Evolutionary conservation across 176 grass and related monocot species (phyloP), one percentile per base, ranked within the genome.

Genomic region (Cenchrus americanus): DNA sequence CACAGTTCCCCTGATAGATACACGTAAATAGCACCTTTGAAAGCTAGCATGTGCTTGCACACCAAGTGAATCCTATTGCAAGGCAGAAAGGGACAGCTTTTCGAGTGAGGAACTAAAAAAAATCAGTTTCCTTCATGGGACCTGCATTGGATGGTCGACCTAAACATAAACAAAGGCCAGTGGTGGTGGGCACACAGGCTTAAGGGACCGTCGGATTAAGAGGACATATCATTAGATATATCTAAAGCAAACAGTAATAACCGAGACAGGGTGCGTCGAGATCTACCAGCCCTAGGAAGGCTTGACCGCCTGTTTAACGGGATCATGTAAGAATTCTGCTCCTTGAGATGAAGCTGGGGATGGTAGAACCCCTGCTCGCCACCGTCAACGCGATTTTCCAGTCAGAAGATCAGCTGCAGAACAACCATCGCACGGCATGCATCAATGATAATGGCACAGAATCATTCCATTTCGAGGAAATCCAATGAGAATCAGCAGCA

Each of bases 261-360:
- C 42, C 62, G 82, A 81, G 65, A 68, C 32, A 62, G 32, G 68
- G 14, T 2, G 76, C 53, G 75, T 23, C 73, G 89, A 96, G 85
- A 84, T 83, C 87, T 99, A 96, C 83, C 89, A 76, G 87, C 70
- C 77, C 93, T 97, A 61, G 91, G 81, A 81, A 85, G 91, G 84
- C 72, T 88, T 89, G 91, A 84, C 71, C 80, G 86, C 80, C 96
- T 89, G 82, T 86, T 94, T 80, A 88, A 80, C 54, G 96, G 84
- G 81, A 92, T 69, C 96, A 99, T 96, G 93, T 85, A 94, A 90
- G 74, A 89, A 74, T 75, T 84, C 80, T 37, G 66, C 44, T 94
- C 60, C 70, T 87, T 8, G 43, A 63, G 32, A 84, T 21, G 53
- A 69, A 77, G 34, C 54, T 6, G 75, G 2, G 18, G 58, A 71